Evolutionary conservation across 1,284 basidiomycete genomes (phyloP), one percentile per base, ranked within the genome.

Genomic region (Ustilago bromivora): DNA sequence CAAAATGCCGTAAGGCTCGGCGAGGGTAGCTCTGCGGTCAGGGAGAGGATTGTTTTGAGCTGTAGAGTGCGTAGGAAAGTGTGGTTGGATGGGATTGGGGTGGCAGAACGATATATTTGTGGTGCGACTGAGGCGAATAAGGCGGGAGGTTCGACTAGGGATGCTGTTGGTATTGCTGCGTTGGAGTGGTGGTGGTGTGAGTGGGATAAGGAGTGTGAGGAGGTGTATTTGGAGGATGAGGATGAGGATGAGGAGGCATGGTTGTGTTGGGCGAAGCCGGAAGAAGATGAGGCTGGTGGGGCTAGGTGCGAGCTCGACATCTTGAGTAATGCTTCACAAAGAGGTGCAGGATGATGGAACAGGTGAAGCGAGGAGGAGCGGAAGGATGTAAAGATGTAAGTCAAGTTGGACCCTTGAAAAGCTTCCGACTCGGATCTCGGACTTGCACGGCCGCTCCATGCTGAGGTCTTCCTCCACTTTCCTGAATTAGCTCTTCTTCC

Each of bases 1-100:
- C 76, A 82, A 51, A 78, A 85, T 2, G 64, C 34, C 0, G 66
- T 63, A 0, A 85, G 68, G 12, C 61, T 55, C 2, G 71, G 67
- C 1, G 83, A 79, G 13, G 80, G 80, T 19, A 79, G 63, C 53
- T 85, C 84, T 15, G 82, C 77, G 0, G 82, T 80, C 5, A 85
- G 73, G 5, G 80, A 70, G 11, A 85, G 62, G 34, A 84, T 70
- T n/a, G 79, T 84, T 11, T 64, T 64, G 9, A 84, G 76, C 3
- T 75, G 63, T 0, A 85, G 73, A 0, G 71, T 66, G 36, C 73
- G 69, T 0, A 84, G 53, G 64, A 81, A 82, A 6, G 64, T 40
- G 28, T 76, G 77, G 35, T 69, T 80, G 12, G 65, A 61, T 4
- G 76, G 67, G 0, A 68, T 43, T 0, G 79, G 80, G 13, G 79